Conservation (phyloP, 495 filamentous ascomycete species). For the Rhizodiscina lignyota region DNA sequence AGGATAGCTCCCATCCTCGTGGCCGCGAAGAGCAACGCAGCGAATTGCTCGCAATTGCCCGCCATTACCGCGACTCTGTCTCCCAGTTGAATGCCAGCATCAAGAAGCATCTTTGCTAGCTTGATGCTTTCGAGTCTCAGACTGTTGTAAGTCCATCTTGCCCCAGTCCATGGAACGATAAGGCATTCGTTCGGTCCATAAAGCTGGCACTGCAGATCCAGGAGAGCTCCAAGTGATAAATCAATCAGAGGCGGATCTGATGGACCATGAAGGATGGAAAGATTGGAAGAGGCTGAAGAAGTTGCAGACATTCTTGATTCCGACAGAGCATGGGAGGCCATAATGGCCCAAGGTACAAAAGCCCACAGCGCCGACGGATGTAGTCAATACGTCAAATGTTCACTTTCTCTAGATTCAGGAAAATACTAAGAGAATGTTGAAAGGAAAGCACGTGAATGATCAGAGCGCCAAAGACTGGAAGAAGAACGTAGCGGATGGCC, state of each 20-base stretch:
- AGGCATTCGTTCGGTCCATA: conserved; percentile 42
- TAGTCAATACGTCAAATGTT: too few relatives aligned
- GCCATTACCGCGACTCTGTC: conserved; percentile 55
- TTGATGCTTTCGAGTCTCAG: conserved; percentile 42
- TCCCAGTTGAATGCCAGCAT: conserved; percentile 41
- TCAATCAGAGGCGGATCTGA: conserved; percentile 41
- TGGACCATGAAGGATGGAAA: conserved; percentile 23
- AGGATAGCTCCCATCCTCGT: conserved; percentile 47
- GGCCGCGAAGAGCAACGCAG: conserved; percentile 50
- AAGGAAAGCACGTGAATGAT: too few relatives aligned
- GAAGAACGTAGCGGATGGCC: too few relatives aligned
- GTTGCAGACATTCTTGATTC: too few relatives aligned
- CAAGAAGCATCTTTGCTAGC: conserved; percentile 39
- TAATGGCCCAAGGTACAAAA: too few relatives aligned
- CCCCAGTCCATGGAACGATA: conserved; percentile 48
- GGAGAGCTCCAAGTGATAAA: conserved; percentile 42
- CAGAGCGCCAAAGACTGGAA: too few relatives aligned
- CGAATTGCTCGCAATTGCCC: conserved; percentile 56
- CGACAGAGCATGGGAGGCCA: too few relatives aligned
- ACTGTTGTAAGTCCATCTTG: conserved; percentile 48
- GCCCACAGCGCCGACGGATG: too few relatives aligned
- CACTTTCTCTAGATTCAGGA: too few relatives aligned
- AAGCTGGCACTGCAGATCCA: conserved; percentile 44
- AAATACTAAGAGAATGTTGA: too few relatives aligned
- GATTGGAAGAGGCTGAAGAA: too few relatives aligned